Evolutionary conservation across 257 asterid genomes (phyloP), one percentile per base, ranked within the genome.

Genomic region (Solanum chiquidenum): DNA sequence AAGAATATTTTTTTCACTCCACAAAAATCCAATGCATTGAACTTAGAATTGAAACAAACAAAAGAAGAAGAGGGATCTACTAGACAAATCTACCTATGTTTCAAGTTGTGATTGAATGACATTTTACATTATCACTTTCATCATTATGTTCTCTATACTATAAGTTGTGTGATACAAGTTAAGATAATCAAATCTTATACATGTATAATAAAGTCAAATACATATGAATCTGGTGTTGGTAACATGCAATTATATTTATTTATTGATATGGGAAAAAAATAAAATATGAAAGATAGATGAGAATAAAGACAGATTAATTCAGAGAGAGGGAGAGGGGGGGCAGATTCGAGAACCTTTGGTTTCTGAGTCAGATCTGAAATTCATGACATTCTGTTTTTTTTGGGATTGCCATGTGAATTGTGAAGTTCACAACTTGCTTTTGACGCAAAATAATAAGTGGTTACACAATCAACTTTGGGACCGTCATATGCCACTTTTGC

Each of bases 331-430:
- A 4, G 34, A 1, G 64, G 23, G 64, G 84, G 40, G 29, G 49
- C 49, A 20, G 85, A 80, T 29, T 80, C 68, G 29, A 80, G 85
- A 80, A 80, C 68, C 69, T 80, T 80, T 80, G 85, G 29, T 29
- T 42, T 80, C 69, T 80, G 29, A 80, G 20, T 80, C 68, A 49
- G 85, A 80, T 80, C 68, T 80, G 31, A 80, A 80, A 29, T 80
- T 80, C 29, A 49, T 46, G 40, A 80, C 85, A 80, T 80, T 80
- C 85, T 29, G 29, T 80, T 77, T 80, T 80, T 77, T 80, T 80
- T 80, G 85, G 85, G 85, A 80, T 80, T 80, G 42, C 85, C 85
- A 49, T 80, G 68, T 80, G 69, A 80, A 49, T 29, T 80, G 68
- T 80, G 69, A 80, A 49, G 44, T 18, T 79, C 58, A 44, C 64